Evolutionary conservation across 169 alveolate species (phyloP).

Genomic region (Eimeria zaria): DNA sequence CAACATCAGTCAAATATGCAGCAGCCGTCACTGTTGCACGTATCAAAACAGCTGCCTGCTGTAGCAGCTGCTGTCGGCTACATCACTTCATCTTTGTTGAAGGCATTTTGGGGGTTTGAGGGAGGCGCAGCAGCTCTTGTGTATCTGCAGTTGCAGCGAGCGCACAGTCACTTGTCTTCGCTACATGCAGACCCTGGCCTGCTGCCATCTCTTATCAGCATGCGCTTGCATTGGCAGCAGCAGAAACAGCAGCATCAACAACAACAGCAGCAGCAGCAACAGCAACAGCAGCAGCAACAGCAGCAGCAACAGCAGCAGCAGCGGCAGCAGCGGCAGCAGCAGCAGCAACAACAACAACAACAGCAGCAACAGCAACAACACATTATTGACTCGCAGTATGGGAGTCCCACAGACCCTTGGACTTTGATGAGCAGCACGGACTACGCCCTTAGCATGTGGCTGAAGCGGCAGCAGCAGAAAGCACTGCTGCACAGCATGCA

Average conservation of each 20-base stretch:
- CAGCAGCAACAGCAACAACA: background rate
- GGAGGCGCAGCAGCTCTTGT: slow-evolving; percentile 54
- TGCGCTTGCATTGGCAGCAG: slow-evolving; percentile 41
- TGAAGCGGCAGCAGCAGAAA: slow-evolving; percentile 46
- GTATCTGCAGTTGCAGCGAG: slow-evolving; percentile 65
- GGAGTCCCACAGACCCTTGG: slow-evolving; percentile 39
- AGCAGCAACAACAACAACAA: background rate
- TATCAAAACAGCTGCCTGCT: background rate
- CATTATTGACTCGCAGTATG: background rate
- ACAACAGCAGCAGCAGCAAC: slow-evolving; percentile 16
- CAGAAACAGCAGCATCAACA: slow-evolving; percentile 19
- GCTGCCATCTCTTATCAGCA: slow-evolving; percentile 43
- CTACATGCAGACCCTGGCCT: slow-evolving; percentile 30
- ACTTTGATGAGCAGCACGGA: slow-evolving; percentile 29
- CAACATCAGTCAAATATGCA: background rate
- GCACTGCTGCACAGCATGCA: background rate
- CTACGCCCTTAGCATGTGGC: slow-evolving; percentile 26
- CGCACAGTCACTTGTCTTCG: slow-evolving; percentile 26
- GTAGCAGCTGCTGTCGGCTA: slow-evolving; percentile 53
- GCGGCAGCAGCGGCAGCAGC: background rate
- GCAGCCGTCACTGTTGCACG: slow-evolving; percentile 9
- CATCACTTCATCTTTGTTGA: slow-evolving; percentile 38
- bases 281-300: background rate
- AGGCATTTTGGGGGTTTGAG: slow-evolving; percentile 19
- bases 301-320: background rate